Evolutionary conservation across 176 grass and related monocot genomes (phyloP).

Genomic region (Triticum dicoccoides): DNA sequence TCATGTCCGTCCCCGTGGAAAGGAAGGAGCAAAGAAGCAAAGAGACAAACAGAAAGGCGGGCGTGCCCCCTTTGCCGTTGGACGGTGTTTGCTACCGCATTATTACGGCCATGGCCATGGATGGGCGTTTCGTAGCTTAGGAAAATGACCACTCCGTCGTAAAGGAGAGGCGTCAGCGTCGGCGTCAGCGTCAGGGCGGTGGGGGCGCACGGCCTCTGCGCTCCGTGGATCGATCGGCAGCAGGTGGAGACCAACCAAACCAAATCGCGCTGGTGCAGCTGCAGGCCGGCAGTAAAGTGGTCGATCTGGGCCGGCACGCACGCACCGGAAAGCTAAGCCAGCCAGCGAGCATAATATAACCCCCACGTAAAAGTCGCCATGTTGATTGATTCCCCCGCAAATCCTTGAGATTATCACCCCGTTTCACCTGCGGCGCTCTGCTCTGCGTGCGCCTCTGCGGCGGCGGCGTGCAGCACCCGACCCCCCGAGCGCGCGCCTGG

Average conservation of each 20-base stretch:
- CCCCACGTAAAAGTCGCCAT: background rate
- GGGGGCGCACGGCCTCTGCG: background rate
- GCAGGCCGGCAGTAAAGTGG: too few relatives aligned
- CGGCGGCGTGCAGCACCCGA: background rate
- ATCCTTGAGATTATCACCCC: background rate
- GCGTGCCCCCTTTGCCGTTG: conserved; percentile 11
- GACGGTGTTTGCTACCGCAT: background rate
- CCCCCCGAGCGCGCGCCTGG: conserved; percentile 1
- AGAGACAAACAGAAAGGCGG: conserved; percentile 1
- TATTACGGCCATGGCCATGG: background rate
- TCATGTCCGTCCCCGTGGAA: background rate
- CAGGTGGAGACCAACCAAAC: background rate
- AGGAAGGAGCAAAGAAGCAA: background rate
- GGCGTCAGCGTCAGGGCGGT: too few relatives aligned
- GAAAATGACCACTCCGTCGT: background rate
- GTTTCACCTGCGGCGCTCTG: background rate
- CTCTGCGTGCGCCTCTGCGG: background rate
- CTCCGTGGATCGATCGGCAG: background rate
- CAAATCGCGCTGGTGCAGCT: too few relatives aligned
- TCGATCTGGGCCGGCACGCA: background rate
- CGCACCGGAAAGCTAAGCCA: background rate
- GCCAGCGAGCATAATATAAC: background rate
- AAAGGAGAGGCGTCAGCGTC: background rate
- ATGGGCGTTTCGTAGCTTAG: background rate
- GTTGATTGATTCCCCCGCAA: background rate